These are phyloP conservation scores for Oropetium thomaeum DNA, from an alignment of 176 grass and related monocot genomes.

Conservation along the genomic window DNA sequence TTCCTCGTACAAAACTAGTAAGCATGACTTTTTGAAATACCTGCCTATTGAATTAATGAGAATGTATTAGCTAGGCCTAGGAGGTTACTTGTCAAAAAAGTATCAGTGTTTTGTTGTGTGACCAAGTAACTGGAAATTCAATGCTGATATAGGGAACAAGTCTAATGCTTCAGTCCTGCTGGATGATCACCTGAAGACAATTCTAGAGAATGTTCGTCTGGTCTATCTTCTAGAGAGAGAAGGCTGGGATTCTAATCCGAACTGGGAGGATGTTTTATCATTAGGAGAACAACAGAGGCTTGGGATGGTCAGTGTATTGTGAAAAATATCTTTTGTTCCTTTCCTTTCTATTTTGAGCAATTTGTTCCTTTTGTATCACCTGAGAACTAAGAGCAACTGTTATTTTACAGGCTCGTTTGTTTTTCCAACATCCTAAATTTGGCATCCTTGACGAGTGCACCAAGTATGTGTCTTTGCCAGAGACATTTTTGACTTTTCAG, in stretches of 20 bases:
- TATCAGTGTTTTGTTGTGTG: slow-evolving; percentile 11
- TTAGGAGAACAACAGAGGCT: slow-evolving; percentile 96
- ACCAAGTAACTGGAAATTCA: background rate
- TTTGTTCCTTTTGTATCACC: background rate
- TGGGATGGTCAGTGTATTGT: slow-evolving; percentile 67
- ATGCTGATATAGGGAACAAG: slow-evolving; percentile 42
- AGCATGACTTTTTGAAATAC: background rate
- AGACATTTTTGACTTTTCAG: background rate
- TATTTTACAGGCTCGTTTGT: slow-evolving; percentile 82
- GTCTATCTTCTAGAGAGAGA: slow-evolving; percentile 95
- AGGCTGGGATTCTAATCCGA: slow-evolving; percentile 92
- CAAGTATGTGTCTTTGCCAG: slow-evolving; percentile 50
- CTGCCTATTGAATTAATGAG: background rate
- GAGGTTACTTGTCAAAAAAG: background rate
- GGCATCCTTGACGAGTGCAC: slow-evolving; percentile 93
- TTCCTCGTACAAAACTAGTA: slow-evolving; percentile 53
- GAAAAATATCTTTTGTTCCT: background rate
- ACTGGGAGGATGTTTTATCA: slow-evolving; percentile 92
- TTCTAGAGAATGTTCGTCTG: slow-evolving; percentile 78
- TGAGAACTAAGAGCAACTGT: slow-evolving; percentile 9
- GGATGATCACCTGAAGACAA: slow-evolving; percentile 75
- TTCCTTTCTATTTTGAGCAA: background rate
- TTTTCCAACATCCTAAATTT: slow-evolving; percentile 91
- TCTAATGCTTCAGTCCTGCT: slow-evolving; percentile 51
- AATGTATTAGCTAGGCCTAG: background rate